Conservation (phyloP, 352 stramenopile species). For the Blastocystis sp. region DNA sequence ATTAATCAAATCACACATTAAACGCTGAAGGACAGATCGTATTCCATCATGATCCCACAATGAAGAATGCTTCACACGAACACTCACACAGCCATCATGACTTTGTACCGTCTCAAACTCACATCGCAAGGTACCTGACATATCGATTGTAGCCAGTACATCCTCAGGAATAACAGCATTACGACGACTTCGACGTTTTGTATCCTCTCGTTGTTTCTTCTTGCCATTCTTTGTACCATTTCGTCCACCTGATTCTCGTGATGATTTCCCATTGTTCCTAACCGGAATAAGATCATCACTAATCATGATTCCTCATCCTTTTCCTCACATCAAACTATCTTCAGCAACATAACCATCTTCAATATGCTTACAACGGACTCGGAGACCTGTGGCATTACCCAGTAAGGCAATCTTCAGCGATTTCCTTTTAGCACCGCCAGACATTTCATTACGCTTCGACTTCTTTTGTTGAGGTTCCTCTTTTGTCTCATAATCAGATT, state of each 20-base stretch:
- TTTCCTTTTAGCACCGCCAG: background rate
- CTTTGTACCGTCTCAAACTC: background rate
- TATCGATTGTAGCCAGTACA: background rate
- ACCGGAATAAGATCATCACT: background rate
- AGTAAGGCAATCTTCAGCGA: background rate
- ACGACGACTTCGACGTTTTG: background rate
- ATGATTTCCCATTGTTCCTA: background rate
- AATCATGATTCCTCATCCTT: too few relatives aligned
- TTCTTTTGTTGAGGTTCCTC: background rate
- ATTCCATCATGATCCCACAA: background rate
- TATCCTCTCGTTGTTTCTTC: background rate
- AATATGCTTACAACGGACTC: background rate
- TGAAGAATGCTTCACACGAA: background rate
- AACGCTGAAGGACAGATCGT: background rate
- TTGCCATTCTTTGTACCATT: background rate
- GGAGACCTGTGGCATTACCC: background rate
- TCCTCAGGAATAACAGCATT: background rate
- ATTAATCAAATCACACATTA: background rate
- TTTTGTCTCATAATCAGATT: background rate
- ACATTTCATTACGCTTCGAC: background rate
- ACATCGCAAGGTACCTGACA: constrained; percentile 4
- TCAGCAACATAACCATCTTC: constrained; percentile 2
- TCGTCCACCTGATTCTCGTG: background rate
- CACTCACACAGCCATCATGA: background rate
- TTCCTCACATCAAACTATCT: constrained; percentile 8